phyloP scores from a whole-genome alignment of 2,329 filamentous ascomycete genomes.

The Colletotrichum godetiae region DNA sequence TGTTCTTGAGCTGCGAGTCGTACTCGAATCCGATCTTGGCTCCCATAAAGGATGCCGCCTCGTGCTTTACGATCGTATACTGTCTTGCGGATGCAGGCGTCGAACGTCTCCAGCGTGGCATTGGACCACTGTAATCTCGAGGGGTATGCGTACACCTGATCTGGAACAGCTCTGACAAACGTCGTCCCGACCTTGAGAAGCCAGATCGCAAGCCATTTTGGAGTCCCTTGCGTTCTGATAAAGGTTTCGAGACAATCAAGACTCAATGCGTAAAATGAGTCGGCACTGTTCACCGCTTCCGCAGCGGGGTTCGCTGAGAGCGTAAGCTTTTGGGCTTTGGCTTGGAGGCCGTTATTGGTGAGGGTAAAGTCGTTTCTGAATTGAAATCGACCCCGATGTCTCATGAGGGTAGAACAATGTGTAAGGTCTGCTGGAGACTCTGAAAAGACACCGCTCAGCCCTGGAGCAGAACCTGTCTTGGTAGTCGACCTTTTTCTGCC shows the following conservation, averaged over 20 bases:
- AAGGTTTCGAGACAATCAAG: conserved; percentile 6
- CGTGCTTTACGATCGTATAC: background rate
- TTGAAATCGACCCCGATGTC: conserved; percentile 2
- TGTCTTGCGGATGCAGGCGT: background rate
- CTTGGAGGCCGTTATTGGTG: background rate
- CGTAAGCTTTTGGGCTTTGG: background rate
- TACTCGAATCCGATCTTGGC: background rate
- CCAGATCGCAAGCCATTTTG: conserved; percentile 8
- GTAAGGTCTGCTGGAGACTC: background rate
- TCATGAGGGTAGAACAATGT: background rate
- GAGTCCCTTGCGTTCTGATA: background rate
- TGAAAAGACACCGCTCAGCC: background rate
- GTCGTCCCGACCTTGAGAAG: background rate
- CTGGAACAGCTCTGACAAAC: background rate
- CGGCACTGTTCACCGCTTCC: background rate
- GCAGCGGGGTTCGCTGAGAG: background rate
- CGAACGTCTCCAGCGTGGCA: background rate
- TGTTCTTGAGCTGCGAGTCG: background rate
- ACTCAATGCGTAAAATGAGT: background rate
- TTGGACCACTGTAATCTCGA: background rate
- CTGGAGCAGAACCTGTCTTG: background rate
- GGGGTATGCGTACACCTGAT: background rate
- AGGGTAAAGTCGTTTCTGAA: conserved; percentile 7
- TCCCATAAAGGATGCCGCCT: background rate
- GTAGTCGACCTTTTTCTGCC: background rate